Percentiles rank a stretch among this genome's conserved stretches.
Evolutionary conservation across 1,284 basidiomycete genomes (phyloP).

Genomic region (Cutaneotrichosporon cutaneum): DNA sequence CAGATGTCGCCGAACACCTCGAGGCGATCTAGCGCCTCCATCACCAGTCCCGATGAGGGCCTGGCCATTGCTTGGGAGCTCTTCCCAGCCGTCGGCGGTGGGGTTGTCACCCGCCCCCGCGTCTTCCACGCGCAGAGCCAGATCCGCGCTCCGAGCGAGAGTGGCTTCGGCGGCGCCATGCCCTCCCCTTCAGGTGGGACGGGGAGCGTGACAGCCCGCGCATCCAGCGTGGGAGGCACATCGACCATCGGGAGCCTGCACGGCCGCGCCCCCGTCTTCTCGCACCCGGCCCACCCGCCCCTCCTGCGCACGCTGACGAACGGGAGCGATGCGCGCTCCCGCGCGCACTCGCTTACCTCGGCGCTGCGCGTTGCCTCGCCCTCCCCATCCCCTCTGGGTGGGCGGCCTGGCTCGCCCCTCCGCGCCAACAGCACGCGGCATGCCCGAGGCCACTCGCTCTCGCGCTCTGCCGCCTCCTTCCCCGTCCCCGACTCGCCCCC

Average conservation of each 20-base stretch:
- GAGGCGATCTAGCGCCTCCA: background rate
- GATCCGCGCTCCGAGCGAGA: slow-evolving; percentile 57
- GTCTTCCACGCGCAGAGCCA: slow-evolving; percentile 70
- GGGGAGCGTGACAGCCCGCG: slow-evolving; percentile 49
- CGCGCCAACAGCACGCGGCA: background rate
- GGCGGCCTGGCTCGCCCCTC: background rate
- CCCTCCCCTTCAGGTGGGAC: slow-evolving; percentile 46
- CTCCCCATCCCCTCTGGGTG: background rate
- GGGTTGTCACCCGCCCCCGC: slow-evolving; percentile 68
- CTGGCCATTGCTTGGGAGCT: slow-evolving; percentile 48
- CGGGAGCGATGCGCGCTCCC: background rate
- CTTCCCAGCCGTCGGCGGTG: slow-evolving; percentile 74
- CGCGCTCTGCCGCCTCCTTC: background rate
- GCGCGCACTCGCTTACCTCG: background rate
- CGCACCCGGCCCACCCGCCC: background rate
- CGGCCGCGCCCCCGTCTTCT: slow-evolving; percentile 6
- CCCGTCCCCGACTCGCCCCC: background rate
- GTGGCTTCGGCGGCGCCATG: slow-evolving; percentile 40
- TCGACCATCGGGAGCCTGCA: slow-evolving; percentile 34
- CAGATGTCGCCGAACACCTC: background rate
- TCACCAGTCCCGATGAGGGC: background rate
- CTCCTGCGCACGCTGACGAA: slow-evolving; percentile 7
- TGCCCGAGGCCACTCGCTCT: background rate
- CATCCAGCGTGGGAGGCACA: slow-evolving; percentile 46
- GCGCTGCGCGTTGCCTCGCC: background rate